These are phyloP conservation scores for Lentinula sp. DNA, from an alignment of 768 basidiomycete species.

Conservation along the genomic window DNA sequence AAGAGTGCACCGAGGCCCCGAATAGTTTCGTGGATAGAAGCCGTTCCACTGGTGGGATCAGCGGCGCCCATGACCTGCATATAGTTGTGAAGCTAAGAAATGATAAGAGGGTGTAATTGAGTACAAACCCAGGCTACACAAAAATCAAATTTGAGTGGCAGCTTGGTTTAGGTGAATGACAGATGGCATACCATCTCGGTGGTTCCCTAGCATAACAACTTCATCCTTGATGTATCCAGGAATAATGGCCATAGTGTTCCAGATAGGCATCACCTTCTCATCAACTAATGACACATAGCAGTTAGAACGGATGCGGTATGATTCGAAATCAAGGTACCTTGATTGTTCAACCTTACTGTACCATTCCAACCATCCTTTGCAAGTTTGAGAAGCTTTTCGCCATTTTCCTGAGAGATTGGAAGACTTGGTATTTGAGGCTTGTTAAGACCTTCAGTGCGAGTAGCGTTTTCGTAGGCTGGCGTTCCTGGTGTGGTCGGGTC, in stretches of 20 bases:
- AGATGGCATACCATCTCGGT: constrained; percentile 44
- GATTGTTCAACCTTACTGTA: constrained; percentile 51
- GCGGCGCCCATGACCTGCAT: constrained; percentile 44
- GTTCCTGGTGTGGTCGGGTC: constrained; percentile 42
- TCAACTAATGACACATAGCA: constrained; percentile 13
- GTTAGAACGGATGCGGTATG: no score
- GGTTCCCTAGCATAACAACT: constrained; percentile 64
- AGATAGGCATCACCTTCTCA: constrained; percentile 55
- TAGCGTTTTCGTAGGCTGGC: constrained; percentile 63
- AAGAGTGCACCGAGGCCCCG: constrained; percentile 47
- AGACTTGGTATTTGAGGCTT: constrained; percentile 54
- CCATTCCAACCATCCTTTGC: constrained; percentile 34
- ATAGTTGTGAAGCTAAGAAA: background rate
- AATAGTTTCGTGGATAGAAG: constrained; percentile 48
- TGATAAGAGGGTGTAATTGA: background rate
- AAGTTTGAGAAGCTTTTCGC: constrained; percentile 45
- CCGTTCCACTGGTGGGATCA: constrained; percentile 55
- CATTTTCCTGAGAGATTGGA: constrained; percentile 64
- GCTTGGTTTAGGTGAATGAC: background rate
- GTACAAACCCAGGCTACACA: constrained; percentile 9
- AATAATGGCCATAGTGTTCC: constrained; percentile 64
- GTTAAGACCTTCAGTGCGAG: constrained; percentile 41
- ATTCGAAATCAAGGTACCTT: constrained; percentile 25
- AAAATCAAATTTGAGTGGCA: background rate
- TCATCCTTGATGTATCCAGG: constrained; percentile 63